Conservation (phyloP, 148 eudicot genomes). For the Amaranthus palmeri region DNA sequence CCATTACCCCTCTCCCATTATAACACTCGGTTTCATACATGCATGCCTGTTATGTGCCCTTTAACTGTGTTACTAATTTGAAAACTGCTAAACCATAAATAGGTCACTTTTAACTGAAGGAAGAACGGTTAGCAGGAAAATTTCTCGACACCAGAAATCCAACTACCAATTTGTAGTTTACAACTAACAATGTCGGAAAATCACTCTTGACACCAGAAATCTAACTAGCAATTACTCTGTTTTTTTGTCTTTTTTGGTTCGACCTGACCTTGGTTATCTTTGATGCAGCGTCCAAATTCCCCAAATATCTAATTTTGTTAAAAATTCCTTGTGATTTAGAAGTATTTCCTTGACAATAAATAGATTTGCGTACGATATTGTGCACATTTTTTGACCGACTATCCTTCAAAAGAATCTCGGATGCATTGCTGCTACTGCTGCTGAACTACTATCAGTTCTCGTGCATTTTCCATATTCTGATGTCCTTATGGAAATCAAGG, state of each 20-base stretch:
- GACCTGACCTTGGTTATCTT: too few relatives aligned
- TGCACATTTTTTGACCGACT: slow-evolving; percentile 65
- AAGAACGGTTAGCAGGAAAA: too few relatives aligned
- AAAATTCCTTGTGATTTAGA: too few relatives aligned
- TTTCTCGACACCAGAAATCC: too few relatives aligned
- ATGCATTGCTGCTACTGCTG: neutral
- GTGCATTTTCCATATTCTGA: neutral
- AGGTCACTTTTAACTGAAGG: too few relatives aligned
- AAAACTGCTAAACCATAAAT: neutral
- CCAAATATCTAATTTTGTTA: too few relatives aligned
- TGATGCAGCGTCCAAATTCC: too few relatives aligned
- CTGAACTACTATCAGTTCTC: neutral
- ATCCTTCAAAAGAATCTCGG: neutral
- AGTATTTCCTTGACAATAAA: slow-evolving; percentile 50
- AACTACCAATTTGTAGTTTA: too few relatives aligned
- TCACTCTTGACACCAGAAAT: too few relatives aligned
- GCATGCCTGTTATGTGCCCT: neutral
- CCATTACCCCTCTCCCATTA: neutral
- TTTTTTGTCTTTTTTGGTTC: too few relatives aligned
- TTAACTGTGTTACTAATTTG: neutral
- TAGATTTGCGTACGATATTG: slow-evolving; percentile 93
- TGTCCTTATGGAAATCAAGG: neutral
- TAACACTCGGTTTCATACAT: neutral
- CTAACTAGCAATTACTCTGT: too few relatives aligned
- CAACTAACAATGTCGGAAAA: too few relatives aligned